These are phyloP conservation scores for Aspergillus persii DNA, from an alignment of 2,329 filamentous ascomycete genomes.

Conservation along the genomic window DNA sequence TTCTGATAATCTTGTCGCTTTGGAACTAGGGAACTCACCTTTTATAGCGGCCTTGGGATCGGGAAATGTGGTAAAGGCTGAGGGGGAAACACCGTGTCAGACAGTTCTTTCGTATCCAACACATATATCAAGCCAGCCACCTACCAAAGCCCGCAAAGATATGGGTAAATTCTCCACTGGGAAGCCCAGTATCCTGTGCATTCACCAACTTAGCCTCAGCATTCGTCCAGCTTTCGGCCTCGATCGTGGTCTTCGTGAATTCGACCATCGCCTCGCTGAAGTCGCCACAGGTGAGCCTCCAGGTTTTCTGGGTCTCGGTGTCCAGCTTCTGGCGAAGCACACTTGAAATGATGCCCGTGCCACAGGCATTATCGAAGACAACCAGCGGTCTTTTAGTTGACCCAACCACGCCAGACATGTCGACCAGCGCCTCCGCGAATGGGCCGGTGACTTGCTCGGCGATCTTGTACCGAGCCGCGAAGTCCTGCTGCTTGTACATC, in stretches of 20 bases:
- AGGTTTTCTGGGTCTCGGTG: slow-evolving; percentile 39
- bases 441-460: slow-evolving; percentile 31
- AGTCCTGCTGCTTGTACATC: slow-evolving; percentile 17
- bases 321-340: slow-evolving; percentile 44
- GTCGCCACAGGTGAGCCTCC: slow-evolving; percentile 53
- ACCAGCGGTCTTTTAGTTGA: slow-evolving; percentile 22
- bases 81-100: neutral
- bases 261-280: slow-evolving; percentile 45
- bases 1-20: neutral
- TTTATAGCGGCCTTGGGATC: slow-evolving; percentile 39
- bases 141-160: slow-evolving; percentile 48
- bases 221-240: slow-evolving; percentile 48
- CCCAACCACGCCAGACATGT: slow-evolving; percentile 27
- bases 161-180: slow-evolving; percentile 43
- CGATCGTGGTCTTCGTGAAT: slow-evolving; percentile 39
- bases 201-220: slow-evolving; percentile 46
- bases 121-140: neutral
- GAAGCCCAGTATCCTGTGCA: slow-evolving; percentile 47
- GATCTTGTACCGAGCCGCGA: slow-evolving; percentile 25
- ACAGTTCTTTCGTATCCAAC: neutral
- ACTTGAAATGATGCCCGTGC: slow-evolving; percentile 50
- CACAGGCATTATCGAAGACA: slow-evolving; percentile 56
- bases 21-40: slow-evolving; percentile 24
- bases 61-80: slow-evolving; percentile 47
- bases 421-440: slow-evolving; percentile 30